Evolutionary conservation across 805 yeast genomes (phyloP), one percentile per base, ranked within the genome.

Genomic region (Sugiyamaella lignohabitans): DNA sequence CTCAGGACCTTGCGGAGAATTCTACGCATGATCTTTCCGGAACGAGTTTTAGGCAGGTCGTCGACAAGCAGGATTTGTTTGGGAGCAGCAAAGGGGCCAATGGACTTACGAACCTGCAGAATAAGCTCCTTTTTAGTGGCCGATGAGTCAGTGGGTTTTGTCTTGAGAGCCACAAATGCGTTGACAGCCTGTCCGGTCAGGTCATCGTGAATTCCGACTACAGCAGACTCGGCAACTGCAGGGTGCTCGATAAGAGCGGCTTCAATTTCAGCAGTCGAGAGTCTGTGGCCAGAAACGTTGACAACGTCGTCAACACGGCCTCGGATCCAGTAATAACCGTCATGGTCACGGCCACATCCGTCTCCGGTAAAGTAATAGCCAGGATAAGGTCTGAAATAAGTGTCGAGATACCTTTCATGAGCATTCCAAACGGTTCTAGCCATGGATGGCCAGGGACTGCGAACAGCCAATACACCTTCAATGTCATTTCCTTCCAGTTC

Each of bases 251-350:
- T 75, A 59, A 88, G 72, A 34, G 96, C 93, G 37, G 96, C 84
- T 70, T 93, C 98, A 58, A 93, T 91, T 71, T 93, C 98, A 23
- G 98, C 93, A 39, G 98, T 91, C 16, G 96, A 87, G 56, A 91
- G 76, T 69, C 98, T 81, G 70, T 93, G 98, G 56, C 98, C 98
- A 45, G 94, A 82, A 35, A 93, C 98, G 63, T 91, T 91, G 54
- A 91, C 98, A 51, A 91, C 98, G 61, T 91, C 98, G 66, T 91
- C 98, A 54, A 91, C 97, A 69, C 98, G 82, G 62, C 98, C 98
- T 68, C 91, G 78, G 66, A 93, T 91, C 96, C 97, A 93, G 73
- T 80, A 87, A 74, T 82, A 91, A 45, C 98, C 98, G 63, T 93
- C 98, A 53, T 78, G 79, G 66, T 93, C 98, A 64, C 96, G 80